These are phyloP conservation scores for Trametes hirsuta DNA, from an alignment of 1,284 basidiomycete species.

Conservation along the genomic window DNA sequence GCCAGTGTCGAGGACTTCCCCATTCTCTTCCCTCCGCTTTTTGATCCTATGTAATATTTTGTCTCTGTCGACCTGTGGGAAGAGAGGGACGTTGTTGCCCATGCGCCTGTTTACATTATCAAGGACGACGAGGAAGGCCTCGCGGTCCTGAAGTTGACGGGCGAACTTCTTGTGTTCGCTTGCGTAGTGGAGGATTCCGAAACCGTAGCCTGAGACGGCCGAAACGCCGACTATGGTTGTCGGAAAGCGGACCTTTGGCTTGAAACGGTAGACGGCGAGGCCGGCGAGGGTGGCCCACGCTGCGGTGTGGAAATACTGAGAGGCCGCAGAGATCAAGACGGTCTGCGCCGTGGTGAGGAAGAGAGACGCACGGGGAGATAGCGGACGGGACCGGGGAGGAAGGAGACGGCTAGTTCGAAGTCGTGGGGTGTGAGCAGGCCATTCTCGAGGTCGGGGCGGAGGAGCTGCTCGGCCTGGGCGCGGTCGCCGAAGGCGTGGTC, in stretches of 20 bases:
- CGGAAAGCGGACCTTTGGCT: slow-evolving; percentile 18
- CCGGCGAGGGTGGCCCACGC: slow-evolving; percentile 19
- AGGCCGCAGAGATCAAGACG: background rate
- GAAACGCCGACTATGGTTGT: slow-evolving; percentile 16
- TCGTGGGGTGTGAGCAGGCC: slow-evolving; percentile 57
- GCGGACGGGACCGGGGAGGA: slow-evolving; percentile 52
- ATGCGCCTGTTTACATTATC: slow-evolving; percentile 26
- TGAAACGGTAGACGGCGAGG: slow-evolving; percentile 15
- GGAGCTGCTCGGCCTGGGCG: slow-evolving; percentile 44
- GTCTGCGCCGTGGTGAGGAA: background rate
- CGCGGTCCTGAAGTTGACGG: slow-evolving; percentile 17
- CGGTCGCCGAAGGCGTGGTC: slow-evolving; percentile 42
- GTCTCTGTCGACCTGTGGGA: slow-evolving; percentile 15
- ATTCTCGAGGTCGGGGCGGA: slow-evolving; percentile 60
- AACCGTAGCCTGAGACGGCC: slow-evolving; percentile 20
- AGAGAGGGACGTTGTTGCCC: slow-evolving; percentile 11
- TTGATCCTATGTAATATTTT: slow-evolving; percentile 16
- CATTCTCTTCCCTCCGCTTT: slow-evolving; percentile 19
- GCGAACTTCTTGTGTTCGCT: slow-evolving; percentile 15
- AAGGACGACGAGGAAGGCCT: slow-evolving; percentile 21
- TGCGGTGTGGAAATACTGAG: slow-evolving; percentile 30
- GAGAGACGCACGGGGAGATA: slow-evolving; percentile 43
- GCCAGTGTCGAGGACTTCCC: slow-evolving; percentile 15
- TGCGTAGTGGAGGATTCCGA: slow-evolving; percentile 21
- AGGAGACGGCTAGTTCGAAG: slow-evolving; percentile 52